Base-by-base conservation (phyloP, 208 protist species). In the Trypanosoma boissoni region DNA sequence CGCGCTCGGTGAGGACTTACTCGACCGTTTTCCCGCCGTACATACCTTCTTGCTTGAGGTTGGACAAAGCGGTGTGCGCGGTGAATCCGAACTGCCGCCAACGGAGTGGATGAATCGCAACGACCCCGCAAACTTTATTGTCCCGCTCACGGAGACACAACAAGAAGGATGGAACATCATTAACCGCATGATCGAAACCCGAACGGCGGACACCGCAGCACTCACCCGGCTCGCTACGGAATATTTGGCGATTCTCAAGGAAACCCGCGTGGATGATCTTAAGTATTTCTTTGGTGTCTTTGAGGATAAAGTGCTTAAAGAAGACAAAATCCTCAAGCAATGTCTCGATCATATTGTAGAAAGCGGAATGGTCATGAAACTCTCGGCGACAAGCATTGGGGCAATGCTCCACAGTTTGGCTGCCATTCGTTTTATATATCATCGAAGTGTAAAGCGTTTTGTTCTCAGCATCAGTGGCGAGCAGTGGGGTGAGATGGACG, bases 251-350 rank as follows among this genome's bases (percentile, higher is more conserved):
- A 62, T 80, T 34, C 64, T 95, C 16, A 68, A 68, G n/a, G 39
- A 63, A 16, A 72, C 77, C 9, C 84, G 80, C 42, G 83, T 86
- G 1, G 88, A 92, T 71, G 88, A 95, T 53, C 79, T 82, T 62
- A 88, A 86, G 53, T 81, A 80, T 58, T 92, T 95, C 50, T 95
- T 95, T 62, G 85, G 64, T 36, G 74, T 90, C 23, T 95, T 76
- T 61, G 82, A 79, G 41, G 83, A 91, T 9, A 95, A 95, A 59
- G 85, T 90, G 55, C 52, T 92, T 9, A 95, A 95, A 72, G 69
- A 90, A 37, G 88, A 95, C 65, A 75, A 80, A 60, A 32, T 92
- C 48, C 72, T 95, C 34, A 80, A 82, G 62, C 52, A 71, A 58
- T 86, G 83, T 57, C 68, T 95, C 9, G 71, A 85, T 50, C 50